Evolutionary conservation across 345 rosid genomes (phyloP).

Genomic region (Sonneratia caseolaris): DNA sequence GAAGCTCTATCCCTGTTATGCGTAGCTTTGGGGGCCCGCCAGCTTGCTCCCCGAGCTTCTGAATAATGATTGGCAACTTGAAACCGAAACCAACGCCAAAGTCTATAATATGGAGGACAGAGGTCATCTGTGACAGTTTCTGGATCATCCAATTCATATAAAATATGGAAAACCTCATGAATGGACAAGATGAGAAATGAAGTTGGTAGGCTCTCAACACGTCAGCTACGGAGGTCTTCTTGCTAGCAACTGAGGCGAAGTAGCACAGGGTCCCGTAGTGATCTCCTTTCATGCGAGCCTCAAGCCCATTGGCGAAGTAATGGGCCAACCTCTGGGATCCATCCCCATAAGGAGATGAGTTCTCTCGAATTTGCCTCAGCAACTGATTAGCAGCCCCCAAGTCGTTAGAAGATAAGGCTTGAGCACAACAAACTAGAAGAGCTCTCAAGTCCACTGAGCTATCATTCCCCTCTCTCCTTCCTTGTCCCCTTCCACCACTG

Average conservation of each 20-base stretch:
- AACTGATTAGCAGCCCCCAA: constrained; percentile 57
- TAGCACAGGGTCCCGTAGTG: constrained; percentile 29
- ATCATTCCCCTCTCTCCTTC: constrained; percentile 25
- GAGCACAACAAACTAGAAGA: constrained; percentile 64
- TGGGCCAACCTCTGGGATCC: constrained; percentile 74
- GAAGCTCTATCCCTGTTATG: constrained; percentile 80
- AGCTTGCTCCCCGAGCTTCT: constrained; percentile 28
- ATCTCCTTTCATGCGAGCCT: constrained; percentile 54
- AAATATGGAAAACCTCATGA: constrained; percentile 44
- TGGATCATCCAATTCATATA: constrained; percentile 43
- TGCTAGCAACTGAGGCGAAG: constrained; percentile 19
- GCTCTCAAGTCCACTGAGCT: constrained; percentile 63
- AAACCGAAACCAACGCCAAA: constrained; percentile 79
- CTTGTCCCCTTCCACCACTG: constrained; percentile 27
- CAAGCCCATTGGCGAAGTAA: constrained; percentile 74
- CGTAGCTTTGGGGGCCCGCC: constrained; percentile 59
- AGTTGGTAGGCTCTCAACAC: constrained; percentile 47
- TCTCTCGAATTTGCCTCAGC: constrained; percentile 65
- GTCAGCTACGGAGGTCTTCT: constrained; percentile 49
- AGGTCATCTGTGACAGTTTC: constrained; percentile 37
- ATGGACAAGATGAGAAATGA: constrained; percentile 45
- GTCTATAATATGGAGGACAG: constrained; percentile 68
- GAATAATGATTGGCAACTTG: constrained; percentile 83
- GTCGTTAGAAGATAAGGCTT: constrained; percentile 55
- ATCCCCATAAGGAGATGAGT: constrained; percentile 58